Conservation (phyloP, 179 eudicot genomes). For the Patellifolia procumbens region DNA sequence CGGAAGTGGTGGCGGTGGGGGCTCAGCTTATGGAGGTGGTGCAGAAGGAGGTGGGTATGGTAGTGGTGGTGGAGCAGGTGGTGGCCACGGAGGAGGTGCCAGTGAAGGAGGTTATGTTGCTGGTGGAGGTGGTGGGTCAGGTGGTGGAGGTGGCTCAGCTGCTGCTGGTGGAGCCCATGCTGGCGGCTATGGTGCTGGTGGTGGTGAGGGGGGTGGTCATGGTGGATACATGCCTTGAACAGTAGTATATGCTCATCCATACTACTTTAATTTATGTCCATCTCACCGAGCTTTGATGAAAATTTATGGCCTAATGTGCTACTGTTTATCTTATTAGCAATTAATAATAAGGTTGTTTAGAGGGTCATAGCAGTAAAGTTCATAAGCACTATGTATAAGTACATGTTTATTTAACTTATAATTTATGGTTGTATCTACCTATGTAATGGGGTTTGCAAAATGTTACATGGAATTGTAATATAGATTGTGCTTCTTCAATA, state of each 20-base stretch:
- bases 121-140: constrained; percentile 54
- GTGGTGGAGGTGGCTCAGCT: constrained; percentile 47
- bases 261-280: not conserved
- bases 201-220: constrained; percentile 40
- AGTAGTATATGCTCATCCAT: not conserved
- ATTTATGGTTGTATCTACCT: constrained; percentile 12
- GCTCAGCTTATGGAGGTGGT: constrained; percentile 35
- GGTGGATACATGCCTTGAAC: constrained; percentile 33
- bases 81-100: constrained; percentile 23
- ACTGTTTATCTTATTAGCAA: not conserved
- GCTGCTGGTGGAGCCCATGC: constrained; percentile 30
- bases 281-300: not conserved
- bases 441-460: not conserved
- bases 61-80: constrained; percentile 32
- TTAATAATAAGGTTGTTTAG: not conserved
- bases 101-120: constrained; percentile 36
- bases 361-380: not conserved
- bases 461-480: constrained; percentile 3
- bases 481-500: not conserved
- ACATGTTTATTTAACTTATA: not conserved
- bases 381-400: not conserved
- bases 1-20: constrained; percentile 30
- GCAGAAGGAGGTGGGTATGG: constrained; percentile 37
- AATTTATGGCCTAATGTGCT: not conserved
- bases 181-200: constrained; percentile 45